Evolutionary conservation across 805 yeast genomes (phyloP).

Genomic region (Yarrowia sp.): DNA sequence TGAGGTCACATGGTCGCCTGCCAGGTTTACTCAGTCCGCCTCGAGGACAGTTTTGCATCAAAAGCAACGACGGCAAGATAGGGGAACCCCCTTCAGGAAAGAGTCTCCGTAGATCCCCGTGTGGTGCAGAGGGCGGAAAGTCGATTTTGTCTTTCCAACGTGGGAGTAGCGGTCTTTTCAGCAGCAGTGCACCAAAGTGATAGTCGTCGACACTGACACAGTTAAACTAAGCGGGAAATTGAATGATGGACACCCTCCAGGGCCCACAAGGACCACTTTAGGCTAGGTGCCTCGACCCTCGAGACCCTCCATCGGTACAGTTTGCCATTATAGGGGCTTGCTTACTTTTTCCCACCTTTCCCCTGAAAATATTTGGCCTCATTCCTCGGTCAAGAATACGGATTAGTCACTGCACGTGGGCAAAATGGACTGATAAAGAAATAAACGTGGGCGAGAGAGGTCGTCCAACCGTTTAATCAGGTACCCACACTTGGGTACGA

Average conservation of each 20-base stretch:
- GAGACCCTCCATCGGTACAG: background rate
- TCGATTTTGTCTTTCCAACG: background rate
- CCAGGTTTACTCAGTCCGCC: slow-evolving; percentile 4
- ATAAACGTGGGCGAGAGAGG: slow-evolving; percentile 1
- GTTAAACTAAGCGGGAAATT: slow-evolving; percentile 8
- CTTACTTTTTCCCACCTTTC: slow-evolving; percentile 1
- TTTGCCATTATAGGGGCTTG: background rate
- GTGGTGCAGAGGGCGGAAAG: background rate
- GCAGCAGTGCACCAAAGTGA: background rate
- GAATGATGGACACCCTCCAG: slow-evolving; percentile 3
- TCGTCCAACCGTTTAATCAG: slow-evolving; percentile 2
- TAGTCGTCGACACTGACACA: background rate
- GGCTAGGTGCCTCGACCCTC: background rate
- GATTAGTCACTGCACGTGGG: slow-evolving; percentile 16
- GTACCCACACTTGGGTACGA: slow-evolving; percentile 1
- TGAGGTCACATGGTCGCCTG: background rate
- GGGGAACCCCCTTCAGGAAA: slow-evolving; percentile 12
- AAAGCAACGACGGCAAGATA: slow-evolving; percentile 34
- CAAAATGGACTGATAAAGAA: background rate
- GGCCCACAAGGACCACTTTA: slow-evolving; percentile 12
- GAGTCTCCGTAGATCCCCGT: background rate
- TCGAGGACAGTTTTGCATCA: background rate
- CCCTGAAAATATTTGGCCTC: slow-evolving; percentile 17
- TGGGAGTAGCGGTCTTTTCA: background rate
- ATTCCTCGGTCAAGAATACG: slow-evolving; percentile 14